Evolutionary conservation across 768 basidiomycete genomes (phyloP).

Genomic region (Tricholoma bakamatsutake): DNA sequence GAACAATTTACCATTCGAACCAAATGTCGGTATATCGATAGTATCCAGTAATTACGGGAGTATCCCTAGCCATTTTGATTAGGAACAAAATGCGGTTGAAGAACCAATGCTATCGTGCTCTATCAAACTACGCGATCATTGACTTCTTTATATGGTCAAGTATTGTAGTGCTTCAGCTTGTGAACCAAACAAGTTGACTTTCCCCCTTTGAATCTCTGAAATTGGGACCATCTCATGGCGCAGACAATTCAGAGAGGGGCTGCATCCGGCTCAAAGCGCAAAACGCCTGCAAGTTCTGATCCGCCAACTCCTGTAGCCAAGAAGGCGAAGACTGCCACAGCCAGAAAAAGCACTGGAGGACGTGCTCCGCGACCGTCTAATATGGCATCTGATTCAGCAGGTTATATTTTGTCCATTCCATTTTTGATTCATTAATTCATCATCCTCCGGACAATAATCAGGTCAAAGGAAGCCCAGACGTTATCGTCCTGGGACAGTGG

Average conservation of each 20-base stretch:
- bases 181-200: constrained; percentile 25
- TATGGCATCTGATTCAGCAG: constrained; percentile 4
- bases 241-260: constrained; percentile 59
- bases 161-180: constrained; percentile 6
- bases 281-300: constrained; percentile 38
- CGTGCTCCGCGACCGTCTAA: constrained; percentile 39
- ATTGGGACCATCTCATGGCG: constrained; percentile 41
- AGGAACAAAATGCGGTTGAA: neutral
- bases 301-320: constrained; percentile 45
- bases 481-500: constrained; percentile 88
- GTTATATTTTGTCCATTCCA: neutral
- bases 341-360: constrained; percentile 83
- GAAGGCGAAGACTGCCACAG: constrained; percentile 52
- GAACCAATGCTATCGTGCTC: neutral
- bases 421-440: neutral
- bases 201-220: neutral
- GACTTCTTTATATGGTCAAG: neutral
- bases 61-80: constrained; percentile 21
- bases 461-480: constrained; percentile 45
- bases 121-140: constrained; percentile 1
- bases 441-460: neutral
- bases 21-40: constrained; percentile 84
- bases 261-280: constrained; percentile 39
- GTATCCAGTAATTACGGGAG: constrained; percentile 57
- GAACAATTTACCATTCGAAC: constrained; percentile 59